Conservation (phyloP, 805 yeast species). For the Yamadazyma akitaensis region DNA sequence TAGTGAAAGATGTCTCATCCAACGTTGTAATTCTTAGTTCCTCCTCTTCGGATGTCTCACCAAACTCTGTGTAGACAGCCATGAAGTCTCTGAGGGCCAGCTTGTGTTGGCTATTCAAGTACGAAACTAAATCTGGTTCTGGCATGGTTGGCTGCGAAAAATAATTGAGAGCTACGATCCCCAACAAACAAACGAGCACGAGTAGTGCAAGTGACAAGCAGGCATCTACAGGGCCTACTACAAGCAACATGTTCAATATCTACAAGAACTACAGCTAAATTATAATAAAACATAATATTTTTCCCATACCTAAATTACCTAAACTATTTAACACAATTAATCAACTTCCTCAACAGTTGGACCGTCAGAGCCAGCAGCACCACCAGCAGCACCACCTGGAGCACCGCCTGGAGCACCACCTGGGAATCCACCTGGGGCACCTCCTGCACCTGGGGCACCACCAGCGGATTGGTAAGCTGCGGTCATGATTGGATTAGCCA, state of each 20-base stretch:
- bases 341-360: slow-evolving; percentile 19
- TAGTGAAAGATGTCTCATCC: slow-evolving; percentile 22
- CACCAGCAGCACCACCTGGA: slow-evolving; percentile 22
- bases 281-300: not conserved
- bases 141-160: not conserved
- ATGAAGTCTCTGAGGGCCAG: slow-evolving; percentile 72
- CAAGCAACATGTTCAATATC: too few species aligned
- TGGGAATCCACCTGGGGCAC: slow-evolving; percentile 32
- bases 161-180: too few species aligned
- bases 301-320: not conserved
- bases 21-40: slow-evolving; percentile 23
- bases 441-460: slow-evolving; percentile 28
- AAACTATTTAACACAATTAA: not conserved
- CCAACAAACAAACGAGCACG: too few species aligned
- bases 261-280: not conserved
- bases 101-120: slow-evolving; percentile 78
- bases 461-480: slow-evolving; percentile 31
- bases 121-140: not conserved
- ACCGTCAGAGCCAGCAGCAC: slow-evolving; percentile 19
- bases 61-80: slow-evolving; percentile 57
- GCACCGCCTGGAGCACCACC: slow-evolving; percentile 33
- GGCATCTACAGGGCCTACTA: too few species aligned
- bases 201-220: not conserved
- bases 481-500: slow-evolving; percentile 40
- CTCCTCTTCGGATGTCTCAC: slow-evolving; percentile 36